These are phyloP conservation scores for Nitzschia sp. DNA, from an alignment of 108 stramenopile genomes.

Conservation along the genomic window DNA sequence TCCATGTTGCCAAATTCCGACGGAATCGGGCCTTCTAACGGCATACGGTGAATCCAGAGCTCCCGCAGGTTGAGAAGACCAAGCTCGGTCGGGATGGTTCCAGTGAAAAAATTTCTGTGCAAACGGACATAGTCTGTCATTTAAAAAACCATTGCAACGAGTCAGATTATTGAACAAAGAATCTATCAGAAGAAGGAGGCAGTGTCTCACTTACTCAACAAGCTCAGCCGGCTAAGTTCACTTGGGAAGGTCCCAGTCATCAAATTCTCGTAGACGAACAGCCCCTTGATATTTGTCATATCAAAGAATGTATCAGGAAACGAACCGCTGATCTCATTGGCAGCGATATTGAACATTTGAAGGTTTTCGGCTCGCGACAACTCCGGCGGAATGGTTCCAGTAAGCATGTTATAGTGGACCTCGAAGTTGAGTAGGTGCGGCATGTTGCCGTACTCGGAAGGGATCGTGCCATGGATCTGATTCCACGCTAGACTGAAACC, in stretches of 20 bases:
- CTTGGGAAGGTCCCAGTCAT: slow-evolving; percentile 44
- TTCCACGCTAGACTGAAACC: slow-evolving; percentile 33
- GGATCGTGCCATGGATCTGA: slow-evolving; percentile 37
- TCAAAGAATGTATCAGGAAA: slow-evolving; percentile 52
- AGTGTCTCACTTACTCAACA: slow-evolving; percentile 34
- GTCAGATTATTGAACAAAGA: not conserved
- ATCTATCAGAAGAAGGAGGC: not conserved
- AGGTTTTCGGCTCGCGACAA: slow-evolving; percentile 37
- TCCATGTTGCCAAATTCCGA: slow-evolving; percentile 31
- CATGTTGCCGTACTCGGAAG: slow-evolving; percentile 24
- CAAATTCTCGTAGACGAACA: slow-evolving; percentile 41
- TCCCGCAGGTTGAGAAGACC: slow-evolving; percentile 38
- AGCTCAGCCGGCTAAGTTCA: slow-evolving; percentile 17
- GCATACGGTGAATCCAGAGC: slow-evolving; percentile 27
- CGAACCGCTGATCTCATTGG: slow-evolving; percentile 53
- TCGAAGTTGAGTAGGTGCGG: slow-evolving; percentile 37
- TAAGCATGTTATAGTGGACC: slow-evolving; percentile 43
- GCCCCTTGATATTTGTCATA: slow-evolving; percentile 30
- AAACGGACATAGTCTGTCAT: slow-evolving; percentile 40
- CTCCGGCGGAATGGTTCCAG: slow-evolving; percentile 30
- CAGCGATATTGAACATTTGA: slow-evolving; percentile 36
- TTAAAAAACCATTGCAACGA: not conserved
- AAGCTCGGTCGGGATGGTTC: slow-evolving; percentile 67
- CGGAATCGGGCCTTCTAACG: slow-evolving; percentile 27
- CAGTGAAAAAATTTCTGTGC: slow-evolving; percentile 49